Evolutionary conservation across 306 rosid genomes (phyloP).

Genomic region (Dalbergia cochinchinensis): DNA sequence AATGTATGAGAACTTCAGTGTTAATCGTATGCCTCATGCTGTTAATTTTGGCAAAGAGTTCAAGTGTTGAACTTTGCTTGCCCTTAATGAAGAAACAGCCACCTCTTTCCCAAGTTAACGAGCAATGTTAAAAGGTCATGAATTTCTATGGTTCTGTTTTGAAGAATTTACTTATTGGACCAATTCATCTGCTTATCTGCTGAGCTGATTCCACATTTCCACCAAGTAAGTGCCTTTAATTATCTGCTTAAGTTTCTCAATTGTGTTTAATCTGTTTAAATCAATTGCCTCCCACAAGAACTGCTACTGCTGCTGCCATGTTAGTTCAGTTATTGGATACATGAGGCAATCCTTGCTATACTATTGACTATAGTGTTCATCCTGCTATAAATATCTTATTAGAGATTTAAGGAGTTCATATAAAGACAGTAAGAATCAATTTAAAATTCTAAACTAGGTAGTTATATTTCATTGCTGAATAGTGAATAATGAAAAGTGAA

Average conservation of each 20-base stretch:
- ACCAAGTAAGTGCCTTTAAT: too few relatives aligned
- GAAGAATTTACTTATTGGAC: not conserved
- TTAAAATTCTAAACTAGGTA: too few relatives aligned
- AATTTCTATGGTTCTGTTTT: conserved; percentile 14
- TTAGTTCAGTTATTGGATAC: not conserved
- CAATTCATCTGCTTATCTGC: too few relatives aligned
- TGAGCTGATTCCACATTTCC: too few relatives aligned
- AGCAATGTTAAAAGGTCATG: conserved; percentile 14
- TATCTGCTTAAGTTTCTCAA: too few relatives aligned
- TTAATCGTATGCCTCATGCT: not conserved
- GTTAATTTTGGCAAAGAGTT: not conserved
- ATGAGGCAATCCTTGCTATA: not conserved
- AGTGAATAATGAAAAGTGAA: too few relatives aligned
- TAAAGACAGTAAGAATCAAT: too few relatives aligned
- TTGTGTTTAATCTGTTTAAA: not conserved
- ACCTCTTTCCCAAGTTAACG: not conserved
- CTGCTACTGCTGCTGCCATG: not conserved
- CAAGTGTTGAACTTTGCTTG: conserved; percentile 6
- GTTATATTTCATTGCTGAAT: too few relatives aligned
- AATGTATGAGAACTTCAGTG: not conserved
- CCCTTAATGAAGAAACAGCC: conserved; percentile 1
- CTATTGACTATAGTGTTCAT: too few relatives aligned
- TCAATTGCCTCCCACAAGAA: not conserved
- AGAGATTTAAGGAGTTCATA: too few relatives aligned
- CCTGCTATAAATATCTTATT: too few relatives aligned